Base-by-base conservation (phyloP, 768 basidiomycete species). In the Chiua virens region DNA sequence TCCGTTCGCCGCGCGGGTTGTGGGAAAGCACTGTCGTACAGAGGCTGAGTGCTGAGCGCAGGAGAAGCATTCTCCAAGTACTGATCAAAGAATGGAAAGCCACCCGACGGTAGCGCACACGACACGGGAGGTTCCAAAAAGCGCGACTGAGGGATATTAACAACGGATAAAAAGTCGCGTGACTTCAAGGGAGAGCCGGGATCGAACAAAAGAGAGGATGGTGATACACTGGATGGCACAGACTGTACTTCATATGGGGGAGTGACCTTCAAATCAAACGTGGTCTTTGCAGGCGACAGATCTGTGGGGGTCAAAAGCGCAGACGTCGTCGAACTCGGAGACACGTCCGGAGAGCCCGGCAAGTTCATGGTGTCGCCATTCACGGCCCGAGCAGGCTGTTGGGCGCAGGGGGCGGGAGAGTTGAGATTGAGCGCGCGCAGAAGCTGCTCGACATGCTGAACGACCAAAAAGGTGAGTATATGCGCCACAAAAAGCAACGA, bases 361-460 rank as follows among this genome's bases (percentile, higher is more conserved):
- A 56, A 37, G 40, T 58, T 58, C 5, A 42, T 62, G 3, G 74
- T 66, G 36, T 81, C 77, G 51, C 76, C 63, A 44, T 67, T 76
- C 51, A 82, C 58, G 49, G 67, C 65, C 49, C 73, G 74, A 37
- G 74, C 55, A 23, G 79, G 75, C 55, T 73, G 66, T 13, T 77
- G 77, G 39, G 71, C 61, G 42, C 69, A 65, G 53, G 81, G 83
- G 55, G 75, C 79, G 14, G 89, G 89, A 27, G 89, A 91, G 62
- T 84, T 85, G 59, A 92, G 82, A 63, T 91, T 86, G 43, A 92
- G 75, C 14, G 87, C 83, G 36, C 89, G 84, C 48, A 92, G 74
- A 40, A 92, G 78, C 71, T 90, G 87, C 61, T 89, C 88, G 53
- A 91, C 85, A 62, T 89, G 85, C 87, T 89, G 57, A 23, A 54